Conservation (phyloP, 169 alveolate species). For the Eimeria acervulina region DNA sequence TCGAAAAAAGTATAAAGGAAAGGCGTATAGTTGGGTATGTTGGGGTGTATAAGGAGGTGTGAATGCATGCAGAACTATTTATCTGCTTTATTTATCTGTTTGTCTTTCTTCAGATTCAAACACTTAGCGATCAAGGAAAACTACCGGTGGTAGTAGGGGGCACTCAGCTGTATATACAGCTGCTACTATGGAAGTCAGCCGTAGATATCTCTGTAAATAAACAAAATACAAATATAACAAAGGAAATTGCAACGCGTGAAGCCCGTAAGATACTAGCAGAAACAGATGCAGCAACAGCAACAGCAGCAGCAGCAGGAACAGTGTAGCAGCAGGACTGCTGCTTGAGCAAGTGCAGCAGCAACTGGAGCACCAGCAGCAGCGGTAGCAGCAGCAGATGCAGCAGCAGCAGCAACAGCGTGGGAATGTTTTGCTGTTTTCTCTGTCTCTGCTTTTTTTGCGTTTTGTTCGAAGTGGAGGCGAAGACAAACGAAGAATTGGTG, state of each 20-base stretch:
- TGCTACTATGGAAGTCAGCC: constrained; percentile 68
- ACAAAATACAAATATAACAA: background rate
- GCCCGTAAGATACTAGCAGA: background rate
- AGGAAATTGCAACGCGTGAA: background rate
- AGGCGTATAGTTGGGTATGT: no score
- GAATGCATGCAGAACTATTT: no score
- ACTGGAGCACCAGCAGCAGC: no score
- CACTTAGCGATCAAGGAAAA: constrained; percentile 20
- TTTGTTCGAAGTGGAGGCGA: constrained; percentile 24
- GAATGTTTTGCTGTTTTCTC: no score
- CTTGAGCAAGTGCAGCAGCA: no score
- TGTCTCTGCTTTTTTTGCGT: no score
- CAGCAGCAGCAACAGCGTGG: no score
- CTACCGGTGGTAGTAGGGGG: constrained; percentile 82
- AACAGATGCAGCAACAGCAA: background rate
- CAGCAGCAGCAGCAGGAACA: background rate
- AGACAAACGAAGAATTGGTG: constrained; percentile 44
- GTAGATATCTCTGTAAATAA: background rate
- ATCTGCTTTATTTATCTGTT: no score
- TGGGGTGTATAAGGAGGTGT: no score
- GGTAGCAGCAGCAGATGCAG: no score
- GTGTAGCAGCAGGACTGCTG: background rate
- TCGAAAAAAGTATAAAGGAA: no score
- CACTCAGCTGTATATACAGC: constrained; percentile 81
- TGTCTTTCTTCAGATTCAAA: constrained; percentile 11